A percentile compares a stretch with the other conserved stretches of the same genome.
Conservation (phyloP, 305 asterid species). For the Petunia hybrid region DNA sequence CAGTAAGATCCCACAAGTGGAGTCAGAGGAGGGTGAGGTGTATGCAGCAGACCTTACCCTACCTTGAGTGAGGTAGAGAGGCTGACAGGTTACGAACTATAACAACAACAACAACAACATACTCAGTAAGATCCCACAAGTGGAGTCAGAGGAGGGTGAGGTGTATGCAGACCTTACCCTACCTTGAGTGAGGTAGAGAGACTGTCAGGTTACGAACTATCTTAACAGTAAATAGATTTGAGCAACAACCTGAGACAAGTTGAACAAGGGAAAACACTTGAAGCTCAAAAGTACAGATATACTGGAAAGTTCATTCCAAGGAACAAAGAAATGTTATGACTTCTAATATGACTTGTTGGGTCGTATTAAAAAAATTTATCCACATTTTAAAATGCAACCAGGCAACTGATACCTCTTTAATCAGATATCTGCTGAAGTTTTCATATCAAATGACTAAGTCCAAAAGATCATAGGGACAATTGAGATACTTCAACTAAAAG, state of each 20-base stretch:
- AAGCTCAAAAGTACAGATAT: background rate
- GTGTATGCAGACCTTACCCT: too few species aligned
- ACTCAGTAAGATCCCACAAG: too few species aligned
- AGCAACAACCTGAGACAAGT: background rate
- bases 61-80: too few species aligned
- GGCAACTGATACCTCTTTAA: background rate
- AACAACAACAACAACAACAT: too few species aligned
- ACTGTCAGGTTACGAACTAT: background rate
- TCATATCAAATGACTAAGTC: background rate
- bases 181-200: too few species aligned
- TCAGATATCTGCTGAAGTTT: background rate
- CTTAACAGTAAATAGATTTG: background rate
- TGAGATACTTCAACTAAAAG: background rate
- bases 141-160: too few species aligned
- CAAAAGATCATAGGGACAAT: background rate
- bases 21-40: too few species aligned
- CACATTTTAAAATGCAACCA: background rate
- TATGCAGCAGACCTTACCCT: too few species aligned
- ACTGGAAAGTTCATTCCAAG: background rate
- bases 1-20: too few species aligned
- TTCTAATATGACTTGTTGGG: background rate
- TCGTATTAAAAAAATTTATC: background rate
- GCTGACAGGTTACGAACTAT: too few species aligned
- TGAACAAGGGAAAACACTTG: background rate
- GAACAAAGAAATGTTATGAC: background rate